phyloP scores from a whole-genome alignment of 352 stramenopile genomes.

The Saprolegnia parasitica region DNA sequence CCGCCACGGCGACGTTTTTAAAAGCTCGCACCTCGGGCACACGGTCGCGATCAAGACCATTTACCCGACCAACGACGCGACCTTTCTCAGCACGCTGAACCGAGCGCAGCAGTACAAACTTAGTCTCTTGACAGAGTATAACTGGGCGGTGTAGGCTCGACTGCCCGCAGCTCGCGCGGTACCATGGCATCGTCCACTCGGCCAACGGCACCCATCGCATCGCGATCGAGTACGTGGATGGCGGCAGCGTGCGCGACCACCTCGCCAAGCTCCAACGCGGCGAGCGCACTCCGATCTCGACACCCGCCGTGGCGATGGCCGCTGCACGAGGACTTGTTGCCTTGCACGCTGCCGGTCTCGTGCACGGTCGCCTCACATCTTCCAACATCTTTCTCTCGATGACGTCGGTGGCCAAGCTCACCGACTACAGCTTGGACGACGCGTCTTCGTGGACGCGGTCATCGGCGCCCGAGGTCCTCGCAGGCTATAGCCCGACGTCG shows the following conservation, averaged over 20 bases:
- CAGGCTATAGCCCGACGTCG: slow-evolving; percentile 59
- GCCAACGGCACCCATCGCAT: not conserved
- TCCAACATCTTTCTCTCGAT: not conserved
- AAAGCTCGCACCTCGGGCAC: not conserved
- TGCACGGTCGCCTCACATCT: not conserved
- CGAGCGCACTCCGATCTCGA: not conserved
- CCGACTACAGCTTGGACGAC: not conserved
- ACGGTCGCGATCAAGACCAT: not conserved
- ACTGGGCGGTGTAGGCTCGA: not conserved
- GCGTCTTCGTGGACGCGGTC: slow-evolving; percentile 37
- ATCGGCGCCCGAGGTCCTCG: slow-evolving; percentile 80
- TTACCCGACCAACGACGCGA: not conserved
- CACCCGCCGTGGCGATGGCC: not conserved
- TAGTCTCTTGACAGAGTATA: not conserved
- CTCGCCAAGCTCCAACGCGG: not conserved
- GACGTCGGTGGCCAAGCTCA: not conserved
- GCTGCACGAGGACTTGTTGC: not conserved
- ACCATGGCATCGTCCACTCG: not conserved
- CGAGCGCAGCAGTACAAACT: not conserved
- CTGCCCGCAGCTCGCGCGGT: not conserved
- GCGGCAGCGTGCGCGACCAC: not conserved
- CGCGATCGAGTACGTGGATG: not conserved
- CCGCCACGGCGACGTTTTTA: not conserved
- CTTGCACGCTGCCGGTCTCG: not conserved
- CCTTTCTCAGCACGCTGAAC: not conserved